Evolutionary conservation across 495 filamentous ascomycete species (phyloP), one percentile per base, ranked within the genome.

Genomic region (Tuber borchii): DNA sequence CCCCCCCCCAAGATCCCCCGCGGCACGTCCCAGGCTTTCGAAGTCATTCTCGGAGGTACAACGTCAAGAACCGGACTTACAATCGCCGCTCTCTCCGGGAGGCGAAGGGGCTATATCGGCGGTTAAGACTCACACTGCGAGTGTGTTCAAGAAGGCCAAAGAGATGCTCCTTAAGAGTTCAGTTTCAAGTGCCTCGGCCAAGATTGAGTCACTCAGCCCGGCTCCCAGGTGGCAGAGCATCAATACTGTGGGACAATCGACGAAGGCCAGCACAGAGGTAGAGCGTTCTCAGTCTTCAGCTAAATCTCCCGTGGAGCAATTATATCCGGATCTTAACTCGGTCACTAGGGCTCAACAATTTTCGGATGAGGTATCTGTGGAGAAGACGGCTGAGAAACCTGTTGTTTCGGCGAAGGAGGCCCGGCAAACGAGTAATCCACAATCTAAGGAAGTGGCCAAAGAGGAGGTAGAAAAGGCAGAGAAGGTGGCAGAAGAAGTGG

Each of bases 151-250:
- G 65, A 82, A 78, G 39, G 81, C 81, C 19, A 83, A 83, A 70
- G 81, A 82, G 56, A 83, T 82, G 78, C 39, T 78, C 16, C 78
- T 94, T 71, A 94, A 93, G 84, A 90, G 88, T 76, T 90, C 90
- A 3, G 88, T 86, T 42, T 45, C 80, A 39, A 82, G 80, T 69
- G 65, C 74, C n/a, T 82, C 80, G 2, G 82, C 69, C 72, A 80
- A 73, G 72, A 71, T 77, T 70, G 80, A 82, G 68, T 73, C 74
- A 20, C 73, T 82, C 71, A 74, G 31, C 89, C 90, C n/a, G 16
- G 45, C 76, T 26, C 74, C 89, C 89, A 45, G 84, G 86, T 43
- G 87, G 82, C 80, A 89, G 86, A 78, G 76, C 70, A 75, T 74
- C 22, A 77, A 77, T 69, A 74, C 69, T 37, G 72, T 82, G 45